Evolutionary conservation across 495 filamentous ascomycete species (phyloP), one percentile per base, ranked within the genome.

Genomic region (Tetracladium setigerum): DNA sequence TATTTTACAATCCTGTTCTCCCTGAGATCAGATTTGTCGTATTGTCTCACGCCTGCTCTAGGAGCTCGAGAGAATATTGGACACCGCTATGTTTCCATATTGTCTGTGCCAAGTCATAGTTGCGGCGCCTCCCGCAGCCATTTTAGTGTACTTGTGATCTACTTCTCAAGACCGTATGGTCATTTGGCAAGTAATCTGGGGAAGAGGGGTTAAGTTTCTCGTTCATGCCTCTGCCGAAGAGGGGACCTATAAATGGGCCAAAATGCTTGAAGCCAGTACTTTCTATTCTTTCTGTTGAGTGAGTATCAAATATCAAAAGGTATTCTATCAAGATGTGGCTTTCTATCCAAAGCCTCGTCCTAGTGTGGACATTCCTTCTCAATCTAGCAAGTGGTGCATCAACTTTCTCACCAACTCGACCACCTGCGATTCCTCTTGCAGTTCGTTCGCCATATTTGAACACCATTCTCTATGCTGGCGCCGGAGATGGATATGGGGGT

Each of bases 391-490:
- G 13, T 15, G 35, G 38, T 13, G 16, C 14, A 18, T 71, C 68
- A 17, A 67, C 60, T 45, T 71, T 71, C 53, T 55, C 50, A 40
- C 68, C 68, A 12, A 65, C 65, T 18, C 81, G 76, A 13, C 88
- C 88, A 22, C 86, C 87, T 2, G 82, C 89, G 1, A 71, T 92
- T 37, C 88, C 88, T 5, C 70, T 95, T 44, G 81, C 81, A 43
- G 88, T 95, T 35, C 78, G 86, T 39, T 87, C 81, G 44, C 88
- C 88, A 18, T 95, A 95, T 62, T 70, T 92, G 3, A 90, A 82
- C 55, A 82, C 84, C 1, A 89, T 86, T 83, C 61, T 75, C 13
- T 72, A 84, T 64, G 86, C 79, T 67, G 81, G 22, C 63, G 71
- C 38, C 76, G 82, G 47, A 82, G 86, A 84, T 60, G 72, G 42